These are phyloP conservation scores for Plantago major DNA, from an alignment of 257 asterid species.

Conservation along the genomic window DNA sequence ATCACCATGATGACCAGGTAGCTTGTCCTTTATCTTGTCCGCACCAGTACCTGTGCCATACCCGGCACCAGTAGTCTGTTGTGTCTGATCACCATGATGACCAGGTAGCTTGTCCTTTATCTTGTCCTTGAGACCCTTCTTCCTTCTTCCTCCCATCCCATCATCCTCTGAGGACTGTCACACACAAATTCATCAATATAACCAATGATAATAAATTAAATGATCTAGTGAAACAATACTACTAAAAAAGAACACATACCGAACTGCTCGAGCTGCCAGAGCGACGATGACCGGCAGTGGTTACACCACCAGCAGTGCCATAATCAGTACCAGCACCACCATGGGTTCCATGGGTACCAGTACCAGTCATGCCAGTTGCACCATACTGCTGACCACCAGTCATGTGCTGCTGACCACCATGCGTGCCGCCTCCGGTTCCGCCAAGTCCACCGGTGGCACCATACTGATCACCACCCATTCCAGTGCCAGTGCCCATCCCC, in stretches of 20 bases:
- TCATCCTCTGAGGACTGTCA: constrained; percentile 43
- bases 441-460: constrained; percentile 20
- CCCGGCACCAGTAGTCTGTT: constrained; percentile 4
- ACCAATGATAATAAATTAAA: too few species aligned
- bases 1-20: constrained; percentile 35
- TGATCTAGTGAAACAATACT: too few species aligned
- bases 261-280: constrained; percentile 45
- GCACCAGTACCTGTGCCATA: constrained; percentile 19
- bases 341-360: background rate
- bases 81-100: constrained; percentile 31
- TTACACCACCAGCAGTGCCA: constrained; percentile 18
- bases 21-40: constrained; percentile 48
- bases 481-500: background rate
- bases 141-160: constrained; percentile 50
- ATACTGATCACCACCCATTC: constrained; percentile 3
- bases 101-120: constrained; percentile 42
- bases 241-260: constrained; percentile 18
- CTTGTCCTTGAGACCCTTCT: constrained; percentile 57
- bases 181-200: background rate
- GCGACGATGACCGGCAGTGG: constrained; percentile 29
- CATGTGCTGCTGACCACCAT: background rate
- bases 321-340: constrained; percentile 19
- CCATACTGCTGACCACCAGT: background rate
- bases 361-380: constrained; percentile 15
- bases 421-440: background rate